A percentile compares a stretch with the other conserved stretches of the same genome.
These are phyloP conservation scores for Byssothecium circinans DNA, from an alignment of 2,329 filamentous ascomycete species.

Conservation along the genomic window DNA sequence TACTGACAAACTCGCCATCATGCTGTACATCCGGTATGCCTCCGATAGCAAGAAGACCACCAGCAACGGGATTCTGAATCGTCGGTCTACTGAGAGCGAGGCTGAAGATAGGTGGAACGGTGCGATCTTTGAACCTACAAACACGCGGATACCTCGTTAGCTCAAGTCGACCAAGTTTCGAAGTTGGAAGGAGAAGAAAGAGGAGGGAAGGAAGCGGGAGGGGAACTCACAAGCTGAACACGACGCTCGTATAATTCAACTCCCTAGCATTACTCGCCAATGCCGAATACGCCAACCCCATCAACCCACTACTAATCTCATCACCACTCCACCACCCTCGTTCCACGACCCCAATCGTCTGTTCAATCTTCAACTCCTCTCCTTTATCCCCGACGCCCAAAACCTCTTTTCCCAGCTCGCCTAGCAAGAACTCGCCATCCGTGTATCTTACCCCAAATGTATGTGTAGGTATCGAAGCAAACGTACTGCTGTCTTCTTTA, in stretches of 20 bases:
- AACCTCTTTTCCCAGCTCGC: conserved; percentile 23
- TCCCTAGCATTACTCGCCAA: conserved; percentile 15
- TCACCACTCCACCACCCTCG: conserved; percentile 34
- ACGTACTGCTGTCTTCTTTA: conserved; percentile 3
- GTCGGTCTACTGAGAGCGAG: conserved; percentile 28
- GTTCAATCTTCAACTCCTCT: conserved; percentile 17
- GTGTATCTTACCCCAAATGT: conserved; percentile 26
- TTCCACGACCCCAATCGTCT: conserved; percentile 33
- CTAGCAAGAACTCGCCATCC: conserved; percentile 27
- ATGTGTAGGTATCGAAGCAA: conserved; percentile 4
- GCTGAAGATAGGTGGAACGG: conserved; percentile 23
- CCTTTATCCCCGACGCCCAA: conserved; percentile 19
- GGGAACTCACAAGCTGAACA: conserved; percentile 26
- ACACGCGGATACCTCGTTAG: too few relatives aligned
- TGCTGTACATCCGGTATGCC: conserved; percentile 25
- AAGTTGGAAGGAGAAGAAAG: too few relatives aligned
- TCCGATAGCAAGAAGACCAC: conserved; percentile 36
- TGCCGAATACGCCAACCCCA: conserved; percentile 30
- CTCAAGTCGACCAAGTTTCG: too few relatives aligned
- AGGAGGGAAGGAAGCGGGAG: not conserved
- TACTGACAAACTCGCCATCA: conserved; percentile 18
- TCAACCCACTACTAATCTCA: conserved; percentile 28
- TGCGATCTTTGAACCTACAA: too few relatives aligned
- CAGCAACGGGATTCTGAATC: conserved; percentile 5
- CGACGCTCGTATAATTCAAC: conserved; percentile 25